These are phyloP conservation scores for Melanogaster broomeanus DNA, from an alignment of 768 basidiomycete genomes.

Conservation along the genomic window DNA sequence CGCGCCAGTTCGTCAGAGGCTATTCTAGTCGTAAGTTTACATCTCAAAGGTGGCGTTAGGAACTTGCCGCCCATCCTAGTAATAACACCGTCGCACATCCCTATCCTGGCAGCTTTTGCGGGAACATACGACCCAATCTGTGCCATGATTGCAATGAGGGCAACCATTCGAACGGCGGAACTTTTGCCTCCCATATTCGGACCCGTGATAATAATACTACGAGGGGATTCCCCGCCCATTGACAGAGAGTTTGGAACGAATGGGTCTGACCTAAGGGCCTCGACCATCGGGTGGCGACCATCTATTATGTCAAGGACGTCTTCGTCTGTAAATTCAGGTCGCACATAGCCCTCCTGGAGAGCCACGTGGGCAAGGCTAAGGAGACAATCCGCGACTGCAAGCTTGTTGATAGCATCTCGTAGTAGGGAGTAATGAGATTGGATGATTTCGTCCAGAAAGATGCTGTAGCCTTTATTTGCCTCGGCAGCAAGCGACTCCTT, in stretches of 20 bases:
- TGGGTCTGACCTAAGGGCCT: conserved; percentile 71
- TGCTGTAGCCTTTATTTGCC: conserved; percentile 62
- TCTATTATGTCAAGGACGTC: conserved; percentile 70
- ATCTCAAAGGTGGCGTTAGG: not conserved
- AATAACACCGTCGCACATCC: conserved; percentile 81
- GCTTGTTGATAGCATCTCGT: conserved; percentile 73
- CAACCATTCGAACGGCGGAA: conserved; percentile 77
- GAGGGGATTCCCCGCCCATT: conserved; percentile 55
- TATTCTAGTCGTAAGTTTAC: conserved; percentile 22
- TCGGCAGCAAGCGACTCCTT: conserved; percentile 71
- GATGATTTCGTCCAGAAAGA: conserved; percentile 72
- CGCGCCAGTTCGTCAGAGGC: conserved; percentile 87
- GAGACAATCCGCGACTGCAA: conserved; percentile 87
- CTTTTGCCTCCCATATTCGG: conserved; percentile 92
- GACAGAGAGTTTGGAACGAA: conserved; percentile 83
- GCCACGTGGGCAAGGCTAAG: conserved; percentile 82
- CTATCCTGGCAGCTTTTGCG: conserved; percentile 68
- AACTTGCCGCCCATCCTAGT: conserved; percentile 86
- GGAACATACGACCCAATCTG: conserved; percentile 96
- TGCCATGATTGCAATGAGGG: conserved; percentile 71
- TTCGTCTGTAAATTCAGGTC: conserved; percentile 72
- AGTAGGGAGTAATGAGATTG: conserved; percentile 67
- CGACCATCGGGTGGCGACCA: conserved; percentile 95
- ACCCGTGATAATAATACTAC: conserved; percentile 76
- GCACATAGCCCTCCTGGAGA: conserved; percentile 71